Base-by-base conservation (phyloP, 495 filamentous ascomycete genomes). In the Lasiosphaeris hirsuta region DNA sequence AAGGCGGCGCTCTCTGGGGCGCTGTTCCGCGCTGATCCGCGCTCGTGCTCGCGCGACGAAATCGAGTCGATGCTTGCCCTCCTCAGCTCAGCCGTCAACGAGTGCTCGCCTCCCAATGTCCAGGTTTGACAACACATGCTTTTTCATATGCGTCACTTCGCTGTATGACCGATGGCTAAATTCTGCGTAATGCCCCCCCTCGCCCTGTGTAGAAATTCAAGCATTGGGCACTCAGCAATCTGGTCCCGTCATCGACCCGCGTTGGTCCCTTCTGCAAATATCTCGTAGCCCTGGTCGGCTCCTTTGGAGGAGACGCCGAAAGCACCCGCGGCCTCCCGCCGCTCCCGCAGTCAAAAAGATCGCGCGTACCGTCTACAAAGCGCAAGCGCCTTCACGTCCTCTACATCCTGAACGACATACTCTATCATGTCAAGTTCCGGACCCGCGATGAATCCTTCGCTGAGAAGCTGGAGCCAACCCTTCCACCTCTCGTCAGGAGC, bases 41-140 rank as follows among this genome's bases (percentile, higher is more conserved):
- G 77, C 7, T 78, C 88, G 7, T 81, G 91, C 23, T 68, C 86
- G 19, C 81, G 84, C 69, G 81, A 88, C 66, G 86, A 90, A 52
- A 88, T 95, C 76, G 75, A 84, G 56, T 67, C 79, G 38, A 90
- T 94, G 64, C 86, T 92, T 69, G 63, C 73, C 55, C 74, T 82
- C 47, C 79, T 96, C 59, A 84, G 88, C 65, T 74, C 80, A 67
- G 82, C 81, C 54, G 71, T 91, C 64, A 76, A 80, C 71, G 84
- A 86, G 74, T 93, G 91, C 83, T 89, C 90, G 62, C 78, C 85
- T 55, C 68, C 77, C 76, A 95, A 96, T 77, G 87, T 96, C 80
- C 92, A 96, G 92, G 92, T 96, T 91, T 92, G 91, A 90, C 72
- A 76, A 75, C 71, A 74, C 67, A 67, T 67, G 69, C 78, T 75